Base-by-base conservation (phyloP, 768 basidiomycete genomes). In the Serendipita sp. region DNA sequence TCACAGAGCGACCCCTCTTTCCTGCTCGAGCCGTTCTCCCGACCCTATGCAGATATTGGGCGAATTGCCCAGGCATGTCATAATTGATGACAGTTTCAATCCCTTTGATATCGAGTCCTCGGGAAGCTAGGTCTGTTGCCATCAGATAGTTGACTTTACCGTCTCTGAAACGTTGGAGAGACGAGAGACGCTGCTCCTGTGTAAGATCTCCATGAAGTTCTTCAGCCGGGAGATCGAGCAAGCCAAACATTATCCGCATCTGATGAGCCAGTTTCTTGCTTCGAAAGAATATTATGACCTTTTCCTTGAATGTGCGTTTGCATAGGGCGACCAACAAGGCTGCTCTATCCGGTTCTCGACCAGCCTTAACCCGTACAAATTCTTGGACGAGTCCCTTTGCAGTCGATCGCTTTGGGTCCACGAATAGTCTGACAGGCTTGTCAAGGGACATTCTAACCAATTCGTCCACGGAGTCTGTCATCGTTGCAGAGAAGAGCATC, bases 211-310 rank as follows among this genome's bases (percentile, higher is more conserved):
- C 96, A 70, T 99, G 96, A 64, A 99, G 74, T 72, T 99, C 96
- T 62, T 86, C 91, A 60, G 90, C 88, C 71, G 86, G 88, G 81
- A 96, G 79, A n/a, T 79, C 85, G n/a, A 91, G 75, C 34, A 99
- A 75, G 63, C 89, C 82, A 71, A 98, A 99, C 30, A 97, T 82
- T 58, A 97, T 84, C 60, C 93, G 86, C 81, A 98, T 89, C 74
- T 98, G 94, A 78, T 98, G 96, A 7, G 94, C 95, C 24, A 96
- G 79, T 69, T 93, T 94, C 75, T 99, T 99, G 75, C 93, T 97
- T 53, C 94, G 83, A 70, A 97, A 83, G 77, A 99, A 99, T 66
- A 99, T 80, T 72, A 99, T 89, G 64, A 88, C 91, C 63, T 84
- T 82, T 37, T 81, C 79, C 71, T 83, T 86, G 79, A 95, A 94